Evolutionary conservation across 2,329 filamentous ascomycete species (phyloP).

Genomic region (Didymella pinodella): DNA sequence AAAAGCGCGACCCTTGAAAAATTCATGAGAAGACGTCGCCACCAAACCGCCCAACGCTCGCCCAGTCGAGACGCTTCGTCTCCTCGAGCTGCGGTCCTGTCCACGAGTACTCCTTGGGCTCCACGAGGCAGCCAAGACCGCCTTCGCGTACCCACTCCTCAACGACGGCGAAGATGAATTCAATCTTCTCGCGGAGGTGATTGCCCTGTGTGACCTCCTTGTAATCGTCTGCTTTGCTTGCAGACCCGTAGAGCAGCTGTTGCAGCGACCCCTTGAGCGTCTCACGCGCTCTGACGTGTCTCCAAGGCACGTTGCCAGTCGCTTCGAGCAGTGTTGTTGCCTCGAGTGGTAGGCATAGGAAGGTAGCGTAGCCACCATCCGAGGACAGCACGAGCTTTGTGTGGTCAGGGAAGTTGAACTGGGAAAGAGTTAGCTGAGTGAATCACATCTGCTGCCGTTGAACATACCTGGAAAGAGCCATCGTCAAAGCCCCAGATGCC

Average conservation of each 20-base stretch:
- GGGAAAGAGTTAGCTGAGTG: slow-evolving; percentile 1
- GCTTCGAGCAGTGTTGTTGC: slow-evolving; percentile 71
- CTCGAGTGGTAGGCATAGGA: slow-evolving; percentile 77
- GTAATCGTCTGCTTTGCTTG: slow-evolving; percentile 58
- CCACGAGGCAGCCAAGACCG: slow-evolving; percentile 65
- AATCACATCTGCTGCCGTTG: background rate
- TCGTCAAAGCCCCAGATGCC: slow-evolving; percentile 84
- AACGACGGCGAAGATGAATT: slow-evolving; percentile 73
- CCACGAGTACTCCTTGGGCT: slow-evolving; percentile 53
- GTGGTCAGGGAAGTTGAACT: slow-evolving; percentile 90
- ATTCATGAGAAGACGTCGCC: slow-evolving; percentile 53
- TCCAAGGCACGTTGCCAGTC: slow-evolving; percentile 68
- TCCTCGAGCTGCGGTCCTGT: slow-evolving; percentile 55
- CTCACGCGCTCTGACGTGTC: slow-evolving; percentile 73
- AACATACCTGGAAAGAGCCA: slow-evolving; percentile 74
- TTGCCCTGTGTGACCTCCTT: slow-evolving; percentile 71
- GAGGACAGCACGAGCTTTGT: slow-evolving; percentile 82
- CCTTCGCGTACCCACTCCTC: slow-evolving; percentile 75
- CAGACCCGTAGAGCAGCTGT: slow-evolving; percentile 70
- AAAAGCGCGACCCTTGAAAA: slow-evolving; percentile 20
- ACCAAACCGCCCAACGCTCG: slow-evolving; percentile 58
- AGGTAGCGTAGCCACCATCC: slow-evolving; percentile 77
- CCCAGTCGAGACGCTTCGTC: slow-evolving; percentile 56
- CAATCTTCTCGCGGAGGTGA: slow-evolving; percentile 75
- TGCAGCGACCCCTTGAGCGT: slow-evolving; percentile 76